Evolutionary conservation across 129 eudicot species (phyloP).

Genomic region (Flaveria ramosissima): DNA sequence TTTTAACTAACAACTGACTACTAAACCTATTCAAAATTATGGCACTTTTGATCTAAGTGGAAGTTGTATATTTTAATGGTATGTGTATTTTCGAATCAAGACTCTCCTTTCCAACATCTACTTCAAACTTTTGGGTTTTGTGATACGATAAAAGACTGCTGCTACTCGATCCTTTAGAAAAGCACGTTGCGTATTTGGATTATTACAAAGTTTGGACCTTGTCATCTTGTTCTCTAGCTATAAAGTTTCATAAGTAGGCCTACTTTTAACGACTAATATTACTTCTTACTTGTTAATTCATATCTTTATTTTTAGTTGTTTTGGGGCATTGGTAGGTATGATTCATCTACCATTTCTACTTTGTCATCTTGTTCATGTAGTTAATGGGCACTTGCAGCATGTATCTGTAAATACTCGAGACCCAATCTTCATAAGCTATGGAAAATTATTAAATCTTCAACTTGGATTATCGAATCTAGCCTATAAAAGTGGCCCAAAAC

Average conservation of each 20-base stretch:
- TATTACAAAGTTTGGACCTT: background rate
- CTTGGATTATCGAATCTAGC: slow-evolving; percentile 28
- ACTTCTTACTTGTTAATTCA: slow-evolving; percentile 20
- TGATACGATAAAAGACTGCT: slow-evolving; percentile 12
- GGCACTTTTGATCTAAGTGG: slow-evolving; percentile 39
- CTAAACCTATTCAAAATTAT: slow-evolving; percentile 11
- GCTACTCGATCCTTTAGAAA: slow-evolving; percentile 17
- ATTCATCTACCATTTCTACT: slow-evolving; percentile 31
- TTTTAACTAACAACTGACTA: slow-evolving; percentile 28
- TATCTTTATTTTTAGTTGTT: background rate
- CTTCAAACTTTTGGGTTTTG: slow-evolving; percentile 4
- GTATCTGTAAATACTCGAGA: slow-evolving; percentile 14
- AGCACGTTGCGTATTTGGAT: slow-evolving; percentile 11
- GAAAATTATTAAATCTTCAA: slow-evolving; percentile 21
- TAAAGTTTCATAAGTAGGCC: slow-evolving; percentile 8
- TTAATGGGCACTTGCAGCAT: slow-evolving; percentile 33
- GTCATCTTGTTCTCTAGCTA: slow-evolving; percentile 12
- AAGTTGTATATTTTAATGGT: slow-evolving; percentile 27
- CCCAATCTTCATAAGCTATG: slow-evolving; percentile 32
- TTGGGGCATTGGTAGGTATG: slow-evolving; percentile 33
- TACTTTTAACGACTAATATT: background rate
- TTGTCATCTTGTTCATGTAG: slow-evolving; percentile 40
- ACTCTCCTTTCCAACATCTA: slow-evolving; percentile 11
- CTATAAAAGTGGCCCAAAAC: slow-evolving; percentile 25
- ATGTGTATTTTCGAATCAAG: background rate